Evolutionary conservation across 2,329 filamentous ascomycete species (phyloP).

Genomic region (Curvularia hawaiiensis): DNA sequence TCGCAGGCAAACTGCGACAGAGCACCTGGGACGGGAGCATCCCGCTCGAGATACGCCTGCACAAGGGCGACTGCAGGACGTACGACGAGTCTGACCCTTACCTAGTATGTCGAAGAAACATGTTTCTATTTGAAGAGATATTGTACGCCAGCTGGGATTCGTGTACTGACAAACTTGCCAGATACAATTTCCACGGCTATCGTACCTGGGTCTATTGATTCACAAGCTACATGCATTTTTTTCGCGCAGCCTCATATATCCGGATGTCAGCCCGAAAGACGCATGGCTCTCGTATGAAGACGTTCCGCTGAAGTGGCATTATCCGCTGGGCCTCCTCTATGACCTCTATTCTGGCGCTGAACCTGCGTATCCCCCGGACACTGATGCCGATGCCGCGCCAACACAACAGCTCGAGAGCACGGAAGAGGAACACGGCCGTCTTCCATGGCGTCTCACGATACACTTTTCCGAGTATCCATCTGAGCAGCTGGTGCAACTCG

Average conservation of each 20-base stretch:
- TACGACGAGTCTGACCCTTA: conserved; percentile 67
- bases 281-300: conserved; percentile 71
- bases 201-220: conserved; percentile 70
- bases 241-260: conserved; percentile 61
- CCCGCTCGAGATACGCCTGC: conserved; percentile 64
- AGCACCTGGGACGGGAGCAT: conserved; percentile 64
- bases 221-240: conserved; percentile 69
- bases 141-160: not conserved
- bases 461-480: conserved; percentile 65
- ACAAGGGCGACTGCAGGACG: conserved; percentile 63
- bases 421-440: conserved; percentile 26
- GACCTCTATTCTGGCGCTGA: conserved; percentile 69
- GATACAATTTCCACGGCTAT: conserved; percentile 68
- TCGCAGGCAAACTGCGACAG: conserved; percentile 51
- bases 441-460: conserved; percentile 68
- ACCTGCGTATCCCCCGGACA: conserved; percentile 44
- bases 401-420: conserved; percentile 21
- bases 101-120: conserved; percentile 52
- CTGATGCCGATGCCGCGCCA: conserved; percentile 8
- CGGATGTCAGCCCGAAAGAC: conserved; percentile 56
- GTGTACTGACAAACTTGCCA: conserved; percentile 32
- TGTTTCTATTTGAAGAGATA: not conserved
- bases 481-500: conserved; percentile 63
- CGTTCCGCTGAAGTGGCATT: conserved; percentile 74
- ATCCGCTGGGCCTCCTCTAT: conserved; percentile 70